Evolutionary conservation across 495 filamentous ascomycete genomes (phyloP).

Genomic region (Daldinia bambusicola): DNA sequence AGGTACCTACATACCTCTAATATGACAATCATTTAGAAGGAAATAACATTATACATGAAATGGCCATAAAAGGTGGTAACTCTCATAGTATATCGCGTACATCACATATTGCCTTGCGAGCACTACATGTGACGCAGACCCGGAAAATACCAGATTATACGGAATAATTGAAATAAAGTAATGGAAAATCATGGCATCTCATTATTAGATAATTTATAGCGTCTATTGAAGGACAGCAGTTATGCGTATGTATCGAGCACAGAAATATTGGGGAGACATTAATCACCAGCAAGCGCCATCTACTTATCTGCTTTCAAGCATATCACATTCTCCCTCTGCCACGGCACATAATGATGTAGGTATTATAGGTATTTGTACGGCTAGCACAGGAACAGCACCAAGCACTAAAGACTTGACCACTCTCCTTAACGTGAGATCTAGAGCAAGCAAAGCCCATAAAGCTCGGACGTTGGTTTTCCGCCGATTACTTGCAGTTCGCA

Average conservation of each 20-base stretch:
- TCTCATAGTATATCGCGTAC: too few relatives aligned
- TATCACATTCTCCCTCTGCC: background rate
- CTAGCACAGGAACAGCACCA: background rate
- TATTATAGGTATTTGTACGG: background rate
- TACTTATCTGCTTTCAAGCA: background rate
- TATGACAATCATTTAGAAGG: too few relatives aligned
- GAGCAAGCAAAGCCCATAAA: background rate
- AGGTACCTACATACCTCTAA: too few relatives aligned
- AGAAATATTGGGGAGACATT: background rate
- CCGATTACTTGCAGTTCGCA: conserved; percentile 23
- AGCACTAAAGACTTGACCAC: background rate
- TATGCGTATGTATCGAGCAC: background rate
- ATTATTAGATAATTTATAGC: too few relatives aligned
- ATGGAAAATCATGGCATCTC: too few relatives aligned
- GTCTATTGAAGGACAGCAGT: background rate
- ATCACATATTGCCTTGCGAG: too few relatives aligned
- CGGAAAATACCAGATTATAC: too few relatives aligned
- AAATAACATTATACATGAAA: too few relatives aligned
- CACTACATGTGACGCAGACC: too few relatives aligned
- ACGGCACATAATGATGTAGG: background rate
- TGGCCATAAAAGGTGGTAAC: too few relatives aligned
- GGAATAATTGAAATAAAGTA: too few relatives aligned
- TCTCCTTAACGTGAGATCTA: background rate
- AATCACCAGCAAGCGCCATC: background rate
- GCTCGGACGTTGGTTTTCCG: background rate